Conservation (phyloP, 2,329 filamentous ascomycete species). For the Boeremia exigua region DNA sequence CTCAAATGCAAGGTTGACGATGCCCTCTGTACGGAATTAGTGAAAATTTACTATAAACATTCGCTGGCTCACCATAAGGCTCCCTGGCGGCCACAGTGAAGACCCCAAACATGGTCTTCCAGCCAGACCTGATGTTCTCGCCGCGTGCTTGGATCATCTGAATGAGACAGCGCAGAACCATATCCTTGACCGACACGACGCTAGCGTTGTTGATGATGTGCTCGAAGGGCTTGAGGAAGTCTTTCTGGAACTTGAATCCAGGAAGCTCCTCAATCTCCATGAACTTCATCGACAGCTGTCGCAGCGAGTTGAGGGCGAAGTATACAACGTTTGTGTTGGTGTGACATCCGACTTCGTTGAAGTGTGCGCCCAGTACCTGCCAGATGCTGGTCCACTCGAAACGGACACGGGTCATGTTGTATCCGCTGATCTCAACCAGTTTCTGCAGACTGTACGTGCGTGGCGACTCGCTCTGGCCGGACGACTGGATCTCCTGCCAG, state of each 20-base stretch:
- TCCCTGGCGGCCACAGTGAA: constrained; percentile 95
- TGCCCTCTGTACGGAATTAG: constrained; percentile 69
- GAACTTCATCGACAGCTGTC: constrained; percentile 97
- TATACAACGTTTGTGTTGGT: constrained; percentile 96
- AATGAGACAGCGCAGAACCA: constrained; percentile 93
- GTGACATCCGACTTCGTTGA: constrained; percentile 96
- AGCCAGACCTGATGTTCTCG: constrained; percentile 95
- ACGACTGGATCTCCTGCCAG: constrained; percentile 99
- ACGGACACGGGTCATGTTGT: constrained; percentile 98
- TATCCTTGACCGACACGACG: constrained; percentile 93
- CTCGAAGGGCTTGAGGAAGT: constrained; percentile 98
- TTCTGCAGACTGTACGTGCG: constrained; percentile 98
- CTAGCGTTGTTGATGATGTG: constrained; percentile 94
- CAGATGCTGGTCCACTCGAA: constrained; percentile 99
- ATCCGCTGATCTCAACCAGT: constrained; percentile 97
- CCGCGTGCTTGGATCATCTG: constrained; percentile 99
- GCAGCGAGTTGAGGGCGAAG: constrained; percentile 92
- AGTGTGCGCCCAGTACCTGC: constrained; percentile 96
- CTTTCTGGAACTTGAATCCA: constrained; percentile 99
- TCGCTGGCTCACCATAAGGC: constrained; percentile 67
- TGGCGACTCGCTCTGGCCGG: constrained; percentile 92
- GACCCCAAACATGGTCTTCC: constrained; percentile 99
- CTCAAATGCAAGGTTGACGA: constrained; percentile 96
- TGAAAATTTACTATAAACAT: constrained; percentile 1
- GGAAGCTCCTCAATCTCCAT: constrained; percentile 98